Evolutionary conservation across 495 filamentous ascomycete genomes (phyloP), one percentile per base, ranked within the genome.

Genomic region (Venustampulla echinocandica): DNA sequence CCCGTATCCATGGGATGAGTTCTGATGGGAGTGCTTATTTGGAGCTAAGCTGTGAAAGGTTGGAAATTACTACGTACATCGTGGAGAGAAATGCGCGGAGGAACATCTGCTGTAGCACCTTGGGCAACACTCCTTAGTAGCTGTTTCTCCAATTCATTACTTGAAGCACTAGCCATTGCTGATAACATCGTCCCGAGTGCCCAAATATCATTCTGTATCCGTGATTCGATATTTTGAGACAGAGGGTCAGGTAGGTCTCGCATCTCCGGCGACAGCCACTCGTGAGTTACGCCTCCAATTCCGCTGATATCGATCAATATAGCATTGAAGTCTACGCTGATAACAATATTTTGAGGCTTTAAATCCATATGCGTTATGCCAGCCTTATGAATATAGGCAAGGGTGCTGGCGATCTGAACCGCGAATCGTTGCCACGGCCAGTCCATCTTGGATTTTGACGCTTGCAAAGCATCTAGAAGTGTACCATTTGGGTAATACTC

Each of bases 271-370:
- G 38, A 34, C 11, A 56, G 52, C 60, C 61, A 64, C 32, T 47
- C 30, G 23, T 43, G 48, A 28, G 62, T 60, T 37, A 59, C 42
- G n/a, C n/a, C n/a, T 14, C 62, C 59, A 49, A 57, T 49, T 4
- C 64, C 60, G 35, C 64, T 61, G 14, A 64, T 59, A 39, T 64
- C 62, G 47, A 63, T 64, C 19, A 66, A 27, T 0, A 63, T 40
- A 25, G 60, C 57, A 46, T 61, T 57, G 19, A 50, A 53, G 21
- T 53, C 46, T 23, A 18, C 17, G 23, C 60, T 59, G 17, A 65
- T 17, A 27, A 67, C 59, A 32, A 64, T 45, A 44, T 65, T 67
- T 28, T 54, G 56, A 32, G 61, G 55, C 53, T 65, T 65, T n/a
- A 65, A 21, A 50, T 67, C 62, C 53, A 64, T 57, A 35, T 62